Base-by-base conservation (phyloP, 768 basidiomycete genomes). In the Cytidiella melzeri region DNA sequence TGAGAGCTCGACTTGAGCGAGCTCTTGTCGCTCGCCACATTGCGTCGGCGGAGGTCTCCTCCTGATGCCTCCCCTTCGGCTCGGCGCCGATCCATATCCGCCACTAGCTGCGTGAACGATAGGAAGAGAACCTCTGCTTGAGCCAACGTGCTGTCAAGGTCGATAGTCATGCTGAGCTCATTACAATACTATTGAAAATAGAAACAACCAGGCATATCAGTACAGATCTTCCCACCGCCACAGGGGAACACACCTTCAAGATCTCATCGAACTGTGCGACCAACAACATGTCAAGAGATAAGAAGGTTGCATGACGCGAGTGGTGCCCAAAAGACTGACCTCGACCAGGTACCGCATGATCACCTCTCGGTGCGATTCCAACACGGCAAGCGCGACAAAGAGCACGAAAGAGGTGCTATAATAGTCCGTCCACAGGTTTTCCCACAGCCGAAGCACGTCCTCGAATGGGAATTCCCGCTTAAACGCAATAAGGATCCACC, bases 91-190 rank as follows among this genome's bases (percentile, higher is more conserved):
- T 96, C 92, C 57, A 95, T 81, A 63, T 95, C 92, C 9, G 87
- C 87, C 19, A 97, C 84, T 19, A 96, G 69, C 59, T 89, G 85
- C 11, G 83, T 73, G 70, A 96, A 97, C 1, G 92, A 92, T 2
- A 95, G 75, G 75, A 91, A 98, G 19, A 99, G 76, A 13, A 98
- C 93, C 67, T 99, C 96, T 9, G 95, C 96, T 68, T 98, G 96
- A 0, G 92, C 87, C 7, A 99, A 78, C 18, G 96, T 95, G 1
- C 85, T 82, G 64, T 96, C 87, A n/a, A 98, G 79, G 64, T 98
- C 96, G 57, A 99, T 95, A 45, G 92, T 91, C 85, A 92, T 92
- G 67, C 87, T 90, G 53, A 95, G 80, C 58, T 95, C 91, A 61
- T 94, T 95, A 72, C 89, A 91, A 59, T 94, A 96, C 84, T 87